Base-by-base conservation (phyloP, 2,329 filamentous ascomycete species). In the Pestalotiopsis sp. region DNA sequence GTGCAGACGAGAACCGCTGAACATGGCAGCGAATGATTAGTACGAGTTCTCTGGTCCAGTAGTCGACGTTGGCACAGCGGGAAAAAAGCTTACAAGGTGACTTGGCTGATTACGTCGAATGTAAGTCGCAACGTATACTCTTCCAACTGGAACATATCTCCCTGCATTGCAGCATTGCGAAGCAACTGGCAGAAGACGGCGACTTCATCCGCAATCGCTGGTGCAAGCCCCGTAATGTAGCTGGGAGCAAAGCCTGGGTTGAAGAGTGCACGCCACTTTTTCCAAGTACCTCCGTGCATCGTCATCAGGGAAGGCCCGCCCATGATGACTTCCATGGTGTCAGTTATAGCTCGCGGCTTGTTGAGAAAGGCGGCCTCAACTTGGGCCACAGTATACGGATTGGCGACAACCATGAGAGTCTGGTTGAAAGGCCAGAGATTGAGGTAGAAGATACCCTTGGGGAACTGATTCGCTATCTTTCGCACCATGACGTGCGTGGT, bases 91-190 rank as follows among this genome's bases (percentile, higher is more conserved):
- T 31, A 74, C 71, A 75, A 65, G 14, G 73, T 72, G 2, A 74
- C 70, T 14, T 70, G 68, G 11, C 56, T 65, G 20, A 75, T 76
- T 56, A 76, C 65, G 61, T 77, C 75, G 5, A 74, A 72, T 2
- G 74, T 76, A 4, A 75, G 69, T n/a, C 72, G 67, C 3, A 73
- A 65, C 2, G 74, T 75, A 45, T 70, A 69, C 13, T 75, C 73
- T 66, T 76, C 74, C 31, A 76, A 27, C 27, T 72, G 69, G 23
- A 74, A 73, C 31, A 75, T 64, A 69, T 9, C 71, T 69, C 17
- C 17, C 38, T 11, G 69, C 66, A 23, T n/a, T 14, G 39, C 23
- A 1, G 20, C 23, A 25, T 52, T 63, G 25, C 7, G 65, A 13
- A 67, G 65, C 23, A 61, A 36, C 1, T 67, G n/a, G 38, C 39